Evolutionary conservation across 1,139 yeast species (phyloP).

Genomic region (Pichia sp.): DNA sequence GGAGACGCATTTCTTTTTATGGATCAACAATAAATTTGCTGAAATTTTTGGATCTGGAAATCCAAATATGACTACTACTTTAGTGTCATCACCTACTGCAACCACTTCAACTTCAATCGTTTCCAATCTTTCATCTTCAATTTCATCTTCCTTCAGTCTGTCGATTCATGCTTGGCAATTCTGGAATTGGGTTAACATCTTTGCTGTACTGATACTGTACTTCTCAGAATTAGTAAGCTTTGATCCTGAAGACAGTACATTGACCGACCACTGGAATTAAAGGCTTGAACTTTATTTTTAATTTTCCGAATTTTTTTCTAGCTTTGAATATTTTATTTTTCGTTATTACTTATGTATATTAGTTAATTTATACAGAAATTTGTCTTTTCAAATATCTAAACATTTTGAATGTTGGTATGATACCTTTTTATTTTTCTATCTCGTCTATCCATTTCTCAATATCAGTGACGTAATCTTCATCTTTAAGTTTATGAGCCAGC

Average conservation of each 20-base stretch:
- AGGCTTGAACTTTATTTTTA: background rate
- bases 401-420: too few species aligned
- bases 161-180: slow-evolving; percentile 78
- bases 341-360: background rate
- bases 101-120: slow-evolving; percentile 1
- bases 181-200: slow-evolving; percentile 95
- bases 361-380: background rate
- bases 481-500: slow-evolving; percentile 14
- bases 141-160: slow-evolving; percentile 3
- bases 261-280: slow-evolving; percentile 27
- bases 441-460: slow-evolving; percentile 15
- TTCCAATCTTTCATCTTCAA: background rate
- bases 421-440: slow-evolving; percentile 8
- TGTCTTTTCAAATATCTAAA: background rate
- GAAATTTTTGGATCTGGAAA: slow-evolving; percentile 4
- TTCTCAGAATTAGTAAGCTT: slow-evolving; percentile 53
- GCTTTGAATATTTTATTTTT: background rate
- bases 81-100: background rate
- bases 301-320: background rate
- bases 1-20: slow-evolving; percentile 26
- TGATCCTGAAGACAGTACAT: slow-evolving; percentile 28
- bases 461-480: slow-evolving; percentile 15
- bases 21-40: slow-evolving; percentile 16
- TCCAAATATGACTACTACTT: background rate
- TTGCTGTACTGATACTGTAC: slow-evolving; percentile 69